Base-by-base conservation (phyloP, 305 asterid genomes). In the Ilex paraguariensis region DNA sequence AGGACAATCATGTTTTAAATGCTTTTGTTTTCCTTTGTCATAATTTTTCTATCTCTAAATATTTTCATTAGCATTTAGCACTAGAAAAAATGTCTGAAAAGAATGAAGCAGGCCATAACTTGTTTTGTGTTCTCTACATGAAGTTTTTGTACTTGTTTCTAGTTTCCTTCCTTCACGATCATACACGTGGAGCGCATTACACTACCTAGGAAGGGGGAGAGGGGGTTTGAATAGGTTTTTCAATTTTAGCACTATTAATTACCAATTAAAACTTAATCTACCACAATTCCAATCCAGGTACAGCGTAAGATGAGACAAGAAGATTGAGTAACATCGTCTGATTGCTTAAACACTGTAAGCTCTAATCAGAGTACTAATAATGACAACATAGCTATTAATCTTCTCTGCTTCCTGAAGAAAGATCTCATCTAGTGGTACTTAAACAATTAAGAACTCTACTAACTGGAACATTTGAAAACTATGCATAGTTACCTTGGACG, bases 401-500 rank as follows among this genome's bases (percentile, higher is more conserved):
- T 56, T 52, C 6, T 52, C 3, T 5, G 28, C 56, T 52, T 15
- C 56, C 56, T 14, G 3, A 28, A 11, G 10, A 11, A 11, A 28
- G 6, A 56, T 56, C 3, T 9, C 39, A 56, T 6, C 13, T 30
- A n/a, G 3, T 56, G 32, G 33, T 15, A 10, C 58, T 16, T 21
- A 0, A 54, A 36, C 9, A 36, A 36, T 36, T 36, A 36, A 36
- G 42, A 5, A 4, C 6, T 36, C 42, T 36, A 36, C 6, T 36
- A 36, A 36, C 9, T 5, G 42, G 9, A 36, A 36, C 6, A 4
- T 36, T 36, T 36, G 42, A 36, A 36, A 15, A 60, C 44, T 36
- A 4, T 36, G 7, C 9, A 36, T 42, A 13, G 42, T 63, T 85
- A 91, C 99, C 99, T 87, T 91, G 99, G 66, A 94, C 95, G 64